Evolutionary conservation across 106 monocot species (phyloP).

Genomic region (Agapanthus africanus): DNA sequence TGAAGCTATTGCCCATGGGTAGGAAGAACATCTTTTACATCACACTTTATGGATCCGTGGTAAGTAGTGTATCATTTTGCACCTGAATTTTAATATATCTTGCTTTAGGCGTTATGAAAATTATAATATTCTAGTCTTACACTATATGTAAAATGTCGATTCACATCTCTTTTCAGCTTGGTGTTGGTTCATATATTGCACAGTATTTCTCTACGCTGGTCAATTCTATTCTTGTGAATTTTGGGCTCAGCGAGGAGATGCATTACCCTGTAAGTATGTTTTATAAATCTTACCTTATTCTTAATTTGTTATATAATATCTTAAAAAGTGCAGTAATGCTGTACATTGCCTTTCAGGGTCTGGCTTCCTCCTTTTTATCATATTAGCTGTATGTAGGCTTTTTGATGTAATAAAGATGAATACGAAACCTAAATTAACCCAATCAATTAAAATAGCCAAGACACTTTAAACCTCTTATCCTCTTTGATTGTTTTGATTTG

Average conservation of each 20-base stretch:
- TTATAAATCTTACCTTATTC: not conserved
- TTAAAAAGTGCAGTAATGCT: too few species aligned
- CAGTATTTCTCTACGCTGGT: constrained; percentile 85
- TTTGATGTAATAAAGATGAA: too few species aligned
- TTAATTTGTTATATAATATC: too few species aligned
- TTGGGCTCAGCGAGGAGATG: constrained; percentile 88
- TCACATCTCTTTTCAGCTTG: constrained; percentile 71
- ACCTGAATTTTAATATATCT: not conserved
- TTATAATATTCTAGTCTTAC: not conserved
- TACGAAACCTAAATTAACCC: too few species aligned
- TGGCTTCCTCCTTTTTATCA: too few species aligned
- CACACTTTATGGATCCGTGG: constrained; percentile 88
- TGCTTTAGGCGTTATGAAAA: not conserved
- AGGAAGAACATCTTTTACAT: constrained; percentile 85
- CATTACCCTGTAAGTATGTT: constrained; percentile 80
- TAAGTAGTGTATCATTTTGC: constrained; percentile 20
- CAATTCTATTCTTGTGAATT: constrained; percentile 64
- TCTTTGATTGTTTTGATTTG: too few species aligned
- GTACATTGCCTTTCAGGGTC: too few species aligned
- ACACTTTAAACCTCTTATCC: too few species aligned
- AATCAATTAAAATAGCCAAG: too few species aligned
- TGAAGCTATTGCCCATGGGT: constrained; percentile 94
- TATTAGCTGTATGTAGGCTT: too few species aligned
- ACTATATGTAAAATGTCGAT: too few species aligned
- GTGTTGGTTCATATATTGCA: constrained; percentile 75